These are phyloP conservation scores for Acacia pycnantha DNA, from an alignment of 331 rosid species.

Conservation along the genomic window DNA sequence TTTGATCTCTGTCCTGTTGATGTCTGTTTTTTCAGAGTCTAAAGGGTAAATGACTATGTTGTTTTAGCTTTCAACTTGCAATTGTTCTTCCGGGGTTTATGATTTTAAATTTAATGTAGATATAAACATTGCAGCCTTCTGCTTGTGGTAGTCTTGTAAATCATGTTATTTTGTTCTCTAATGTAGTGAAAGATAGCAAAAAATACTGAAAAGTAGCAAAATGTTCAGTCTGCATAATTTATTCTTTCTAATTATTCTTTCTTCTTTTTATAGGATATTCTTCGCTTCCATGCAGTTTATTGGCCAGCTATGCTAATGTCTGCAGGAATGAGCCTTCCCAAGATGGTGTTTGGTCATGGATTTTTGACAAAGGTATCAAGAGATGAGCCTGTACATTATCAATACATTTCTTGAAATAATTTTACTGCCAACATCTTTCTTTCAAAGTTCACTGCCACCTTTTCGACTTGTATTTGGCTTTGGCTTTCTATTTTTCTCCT, in stretches of 20 bases:
- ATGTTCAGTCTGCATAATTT: not conserved
- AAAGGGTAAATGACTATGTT: not conserved
- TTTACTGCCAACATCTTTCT: conserved; percentile 7
- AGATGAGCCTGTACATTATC: conserved; percentile 11
- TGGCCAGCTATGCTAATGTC: conserved; percentile 99
- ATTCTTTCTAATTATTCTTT: conserved; percentile 17
- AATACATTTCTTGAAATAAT: conserved; percentile 19
- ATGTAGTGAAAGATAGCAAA: not conserved
- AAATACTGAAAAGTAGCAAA: not conserved
- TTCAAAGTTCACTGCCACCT: not conserved
- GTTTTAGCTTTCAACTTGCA: not conserved
- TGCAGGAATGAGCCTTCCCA: conserved; percentile 86
- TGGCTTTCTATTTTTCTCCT: not conserved
- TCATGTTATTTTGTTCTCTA: not conserved
- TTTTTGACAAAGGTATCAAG: conserved; percentile 85
- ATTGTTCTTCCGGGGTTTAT: not conserved
- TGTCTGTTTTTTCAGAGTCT: not conserved
- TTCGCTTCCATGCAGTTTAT: conserved; percentile 94
- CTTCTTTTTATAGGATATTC: conserved; percentile 68
- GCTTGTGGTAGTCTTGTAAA: conserved; percentile 4
- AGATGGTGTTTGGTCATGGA: conserved; percentile 96
- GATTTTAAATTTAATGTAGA: not conserved
- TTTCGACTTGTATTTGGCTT: not conserved
- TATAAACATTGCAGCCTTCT: conserved; percentile 5
- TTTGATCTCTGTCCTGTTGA: not conserved